Evolutionary conservation across 2,329 filamentous ascomycete genomes (phyloP).

Genomic region (Cladobotryum mycophilum): DNA sequence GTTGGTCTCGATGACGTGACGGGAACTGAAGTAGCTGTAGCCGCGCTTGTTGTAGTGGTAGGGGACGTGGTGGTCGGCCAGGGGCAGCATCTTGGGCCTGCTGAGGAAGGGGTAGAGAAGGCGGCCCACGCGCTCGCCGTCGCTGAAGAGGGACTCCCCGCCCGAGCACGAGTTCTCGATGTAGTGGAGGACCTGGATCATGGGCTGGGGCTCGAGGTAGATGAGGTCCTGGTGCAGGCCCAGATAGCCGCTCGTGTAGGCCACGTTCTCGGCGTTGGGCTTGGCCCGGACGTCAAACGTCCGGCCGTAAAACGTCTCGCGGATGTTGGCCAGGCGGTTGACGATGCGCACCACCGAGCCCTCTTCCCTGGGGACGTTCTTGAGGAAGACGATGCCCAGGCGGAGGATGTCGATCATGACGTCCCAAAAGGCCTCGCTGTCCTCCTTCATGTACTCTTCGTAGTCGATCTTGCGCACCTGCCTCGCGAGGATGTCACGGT

Average conservation of each 20-base stretch:
- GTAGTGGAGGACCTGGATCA: conserved; percentile 84
- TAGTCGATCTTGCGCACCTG: conserved; percentile 59
- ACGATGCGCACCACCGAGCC: conserved; percentile 62
- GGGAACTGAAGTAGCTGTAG: conserved; percentile 53
- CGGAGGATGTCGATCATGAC: conserved; percentile 57
- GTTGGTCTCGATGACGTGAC: conserved; percentile 45
- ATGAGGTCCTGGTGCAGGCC: conserved; percentile 91
- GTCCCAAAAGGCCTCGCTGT: conserved; percentile 47
- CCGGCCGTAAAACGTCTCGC: conserved; percentile 83
- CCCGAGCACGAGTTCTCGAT: conserved; percentile 72
- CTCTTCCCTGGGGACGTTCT: conserved; percentile 63
- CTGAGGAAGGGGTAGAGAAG: conserved; percentile 23
- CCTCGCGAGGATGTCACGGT: conserved; percentile 27
- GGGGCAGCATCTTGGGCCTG: conserved; percentile 9
- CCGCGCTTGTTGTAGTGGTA: conserved; percentile 66
- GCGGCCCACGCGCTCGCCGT: conserved; percentile 58
- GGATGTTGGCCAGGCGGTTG: conserved; percentile 66
- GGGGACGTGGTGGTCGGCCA: conserved; percentile 33
- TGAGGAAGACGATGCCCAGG: conserved; percentile 72
- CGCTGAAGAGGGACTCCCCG: conserved; percentile 81
- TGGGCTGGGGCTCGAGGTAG: conserved; percentile 74
- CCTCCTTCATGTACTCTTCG: conserved; percentile 60
- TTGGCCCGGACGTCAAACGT: conserved; percentile 88
- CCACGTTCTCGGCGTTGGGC: conserved; percentile 80
- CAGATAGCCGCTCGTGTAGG: conserved; percentile 76